Percentiles rank a stretch among this genome's conserved stretches.
phyloP scores from a whole-genome alignment of 331 rosid species.

The Phaseolus coccineus region DNA sequence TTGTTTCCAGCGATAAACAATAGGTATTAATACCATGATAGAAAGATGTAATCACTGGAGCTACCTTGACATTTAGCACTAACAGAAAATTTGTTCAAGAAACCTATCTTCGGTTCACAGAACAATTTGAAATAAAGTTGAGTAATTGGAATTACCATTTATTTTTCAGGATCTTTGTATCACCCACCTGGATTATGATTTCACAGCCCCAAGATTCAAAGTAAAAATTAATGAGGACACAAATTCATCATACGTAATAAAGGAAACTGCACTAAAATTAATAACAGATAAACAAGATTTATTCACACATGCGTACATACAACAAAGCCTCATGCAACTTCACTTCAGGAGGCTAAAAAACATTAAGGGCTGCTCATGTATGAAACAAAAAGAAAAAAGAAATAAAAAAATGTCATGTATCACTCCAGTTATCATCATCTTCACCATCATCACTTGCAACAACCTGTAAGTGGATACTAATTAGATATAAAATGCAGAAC shows the following conservation, averaged over 20 bases:
- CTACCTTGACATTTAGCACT: not conserved
- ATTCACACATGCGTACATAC: slow-evolving; percentile 60
- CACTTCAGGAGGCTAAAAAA: slow-evolving; percentile 43
- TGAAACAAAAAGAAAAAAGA: slow-evolving; percentile 2
- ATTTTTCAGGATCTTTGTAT: too few species aligned
- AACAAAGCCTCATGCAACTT: slow-evolving; percentile 53
- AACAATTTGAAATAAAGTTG: not conserved
- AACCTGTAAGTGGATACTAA: slow-evolving; percentile 64
- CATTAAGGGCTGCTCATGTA: slow-evolving; percentile 37
- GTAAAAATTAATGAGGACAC: slow-evolving; percentile 40
- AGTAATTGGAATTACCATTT: too few species aligned
- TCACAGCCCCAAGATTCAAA: slow-evolving; percentile 32
- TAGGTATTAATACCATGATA: too few species aligned
- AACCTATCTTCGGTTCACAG: not conserved
- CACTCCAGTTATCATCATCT: slow-evolving; percentile 91
- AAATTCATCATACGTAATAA: slow-evolving; percentile 46
- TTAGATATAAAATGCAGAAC: slow-evolving; percentile 20
- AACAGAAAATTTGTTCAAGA: not conserved
- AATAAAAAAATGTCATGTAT: slow-evolving; percentile 52
- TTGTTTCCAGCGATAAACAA: too few species aligned
- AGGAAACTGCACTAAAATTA: slow-evolving; percentile 54
- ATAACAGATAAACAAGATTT: slow-evolving; percentile 56
- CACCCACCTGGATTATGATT: not conserved
- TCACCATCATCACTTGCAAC: slow-evolving; percentile 90
- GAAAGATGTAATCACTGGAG: not conserved